Percentiles rank a stretch among this genome's conserved stretches.
phyloP scores from a whole-genome alignment of 345 rosid species.

The Citrus trifoliata region DNA sequence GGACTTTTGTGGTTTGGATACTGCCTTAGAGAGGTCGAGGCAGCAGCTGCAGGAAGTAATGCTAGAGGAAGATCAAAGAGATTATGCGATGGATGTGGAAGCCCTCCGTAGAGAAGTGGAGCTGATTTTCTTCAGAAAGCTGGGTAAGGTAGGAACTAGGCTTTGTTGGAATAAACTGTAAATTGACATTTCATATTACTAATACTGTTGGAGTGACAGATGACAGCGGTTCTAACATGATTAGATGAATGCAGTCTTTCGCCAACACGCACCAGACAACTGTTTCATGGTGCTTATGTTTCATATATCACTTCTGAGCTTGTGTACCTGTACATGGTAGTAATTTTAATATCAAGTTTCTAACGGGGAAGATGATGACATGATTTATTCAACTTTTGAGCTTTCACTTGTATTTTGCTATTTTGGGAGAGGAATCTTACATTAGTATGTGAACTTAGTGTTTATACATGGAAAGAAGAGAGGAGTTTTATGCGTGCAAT shows the following conservation, averaged over 20 bases:
- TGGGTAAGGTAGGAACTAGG: slow-evolving; percentile 40
- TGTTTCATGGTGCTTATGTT: neutral
- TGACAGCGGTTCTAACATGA: slow-evolving; percentile 14
- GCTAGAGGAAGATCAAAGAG: slow-evolving; percentile 59
- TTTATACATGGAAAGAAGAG: neutral
- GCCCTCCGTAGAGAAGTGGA: slow-evolving; percentile 72
- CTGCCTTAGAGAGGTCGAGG: slow-evolving; percentile 65
- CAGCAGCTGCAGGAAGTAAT: slow-evolving; percentile 53
- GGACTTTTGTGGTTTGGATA: slow-evolving; percentile 73
- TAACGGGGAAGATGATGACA: neutral
- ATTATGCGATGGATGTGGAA: slow-evolving; percentile 66
- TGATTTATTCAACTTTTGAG: neutral
- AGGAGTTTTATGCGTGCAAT: neutral
- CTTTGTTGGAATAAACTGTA: slow-evolving; percentile 16
- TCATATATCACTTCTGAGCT: neutral
- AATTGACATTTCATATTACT: neutral
- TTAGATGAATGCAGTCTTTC: neutral
- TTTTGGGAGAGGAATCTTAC: neutral
- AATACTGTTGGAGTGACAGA: slow-evolving; percentile 13
- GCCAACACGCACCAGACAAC: neutral
- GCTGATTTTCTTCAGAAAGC: slow-evolving; percentile 48
- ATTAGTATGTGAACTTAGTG: neutral
- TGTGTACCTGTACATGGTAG: neutral
- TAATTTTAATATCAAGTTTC: neutral
- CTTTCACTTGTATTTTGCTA: neutral